These are phyloP conservation scores for Alternaria sp. DNA, from an alignment of 2,329 filamentous ascomycete species.

Conservation along the genomic window DNA sequence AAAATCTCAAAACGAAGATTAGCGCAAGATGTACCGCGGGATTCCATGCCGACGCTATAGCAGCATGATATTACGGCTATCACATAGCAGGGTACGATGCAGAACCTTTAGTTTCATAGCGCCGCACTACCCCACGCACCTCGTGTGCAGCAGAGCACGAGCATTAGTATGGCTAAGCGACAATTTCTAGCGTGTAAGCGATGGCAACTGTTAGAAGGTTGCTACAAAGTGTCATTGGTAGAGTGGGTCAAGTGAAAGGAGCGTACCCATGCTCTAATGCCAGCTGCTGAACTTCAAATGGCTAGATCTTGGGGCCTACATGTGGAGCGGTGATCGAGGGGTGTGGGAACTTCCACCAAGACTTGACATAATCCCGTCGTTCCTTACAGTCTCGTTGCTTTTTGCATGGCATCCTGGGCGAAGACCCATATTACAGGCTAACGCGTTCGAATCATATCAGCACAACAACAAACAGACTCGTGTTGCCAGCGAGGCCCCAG, in stretches of 20 bases:
- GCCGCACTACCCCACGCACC: background rate
- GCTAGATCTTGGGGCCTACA: background rate
- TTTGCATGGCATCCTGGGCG: background rate
- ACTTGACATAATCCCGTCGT: background rate
- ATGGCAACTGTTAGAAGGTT: background rate
- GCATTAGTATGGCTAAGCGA: background rate
- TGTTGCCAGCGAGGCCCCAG: too few relatives aligned
- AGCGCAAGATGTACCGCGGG: background rate
- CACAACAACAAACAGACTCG: background rate
- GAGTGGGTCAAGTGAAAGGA: background rate
- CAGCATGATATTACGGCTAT: background rate
- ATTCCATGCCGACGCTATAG: background rate
- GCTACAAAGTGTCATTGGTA: background rate
- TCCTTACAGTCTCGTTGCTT: background rate
- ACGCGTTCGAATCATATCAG: background rate
- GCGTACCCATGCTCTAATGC: background rate
- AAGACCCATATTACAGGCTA: background rate
- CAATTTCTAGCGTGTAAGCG: background rate
- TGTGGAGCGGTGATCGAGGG: background rate
- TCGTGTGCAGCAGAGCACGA: background rate
- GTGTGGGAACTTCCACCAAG: background rate
- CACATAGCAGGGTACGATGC: background rate
- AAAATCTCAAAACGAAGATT: background rate
- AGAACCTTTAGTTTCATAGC: constrained; percentile 3
- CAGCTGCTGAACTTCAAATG: background rate